Conservation (phyloP, 2,329 filamentous ascomycete species). For the Dactylellina haptotyla region DNA sequence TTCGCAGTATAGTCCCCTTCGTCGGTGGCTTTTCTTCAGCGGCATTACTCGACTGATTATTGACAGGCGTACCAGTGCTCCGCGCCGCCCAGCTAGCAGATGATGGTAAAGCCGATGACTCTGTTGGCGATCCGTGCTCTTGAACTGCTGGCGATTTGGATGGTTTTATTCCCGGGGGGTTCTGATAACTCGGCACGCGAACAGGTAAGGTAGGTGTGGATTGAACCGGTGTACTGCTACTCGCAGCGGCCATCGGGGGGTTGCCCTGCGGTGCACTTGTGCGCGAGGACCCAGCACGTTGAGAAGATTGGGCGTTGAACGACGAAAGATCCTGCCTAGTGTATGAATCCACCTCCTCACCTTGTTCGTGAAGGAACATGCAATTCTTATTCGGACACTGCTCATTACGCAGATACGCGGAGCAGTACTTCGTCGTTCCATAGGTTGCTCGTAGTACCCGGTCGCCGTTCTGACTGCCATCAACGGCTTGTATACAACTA, state of each 20-base stretch:
- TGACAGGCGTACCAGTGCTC: slow-evolving; percentile 73
- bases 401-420: slow-evolving; percentile 92
- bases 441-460: slow-evolving; percentile 78
- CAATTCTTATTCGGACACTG: slow-evolving; percentile 94
- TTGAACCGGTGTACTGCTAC: slow-evolving; percentile 59
- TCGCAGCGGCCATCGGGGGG: slow-evolving; percentile 53
- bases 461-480: slow-evolving; percentile 91
- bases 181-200: slow-evolving; percentile 49
- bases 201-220: slow-evolving; percentile 58
- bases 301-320: slow-evolving; percentile 71
- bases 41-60: slow-evolving; percentile 68
- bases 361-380: slow-evolving; percentile 97
- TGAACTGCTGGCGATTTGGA: slow-evolving; percentile 63
- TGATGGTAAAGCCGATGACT: slow-evolving; percentile 89
- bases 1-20: slow-evolving; percentile 44
- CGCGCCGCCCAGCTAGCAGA: slow-evolving; percentile 90
- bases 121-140: slow-evolving; percentile 65
- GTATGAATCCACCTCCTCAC: slow-evolving; percentile 98
- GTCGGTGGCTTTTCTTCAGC: slow-evolving; percentile 29
- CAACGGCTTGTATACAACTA: slow-evolving; percentile 88
- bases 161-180: slow-evolving; percentile 44
- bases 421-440: slow-evolving; percentile 98
- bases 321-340: slow-evolving; percentile 93
- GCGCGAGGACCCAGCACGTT: slow-evolving; percentile 59
- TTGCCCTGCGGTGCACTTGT: slow-evolving; percentile 59